Evolutionary conservation across 2,329 filamentous ascomycete genomes (phyloP), one percentile per base, ranked within the genome.

Genomic region (Diplodia intermedia): DNA sequence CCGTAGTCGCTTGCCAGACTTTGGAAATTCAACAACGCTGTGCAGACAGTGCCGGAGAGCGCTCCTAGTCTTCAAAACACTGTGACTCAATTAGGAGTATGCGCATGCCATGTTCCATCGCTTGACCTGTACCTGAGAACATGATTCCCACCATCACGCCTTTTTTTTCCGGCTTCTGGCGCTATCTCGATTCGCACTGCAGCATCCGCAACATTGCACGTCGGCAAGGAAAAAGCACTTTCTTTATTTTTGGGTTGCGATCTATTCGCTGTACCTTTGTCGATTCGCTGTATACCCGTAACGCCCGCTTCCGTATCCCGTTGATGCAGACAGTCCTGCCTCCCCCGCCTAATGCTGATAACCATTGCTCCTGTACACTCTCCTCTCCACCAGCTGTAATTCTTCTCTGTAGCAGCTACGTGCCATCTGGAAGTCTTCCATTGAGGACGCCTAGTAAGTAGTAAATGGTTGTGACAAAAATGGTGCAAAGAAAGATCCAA

Each of bases 231-330:
- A 49, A 63, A 63, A 38, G 57, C 57, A 61, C 31, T 38, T 26
- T 63, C 60, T 63, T 63, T 52, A 52, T 63, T 65, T 54, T 43
- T 54, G 14, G 57, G n/a, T 43, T 47, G 62, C 62, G 62, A 40
- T 65, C 62, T 65, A 65, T 65, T 50, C 62, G 62, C 62, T 55
- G 50, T 65, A 43, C 52, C 62, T 36, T 43, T 15, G 26, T 47
- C 43, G 62, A 33, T 20, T 36, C 62, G 29, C 61, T 65, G 15
- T 55, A 33, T 55, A 23, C 62, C 62, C 36, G 4, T 40, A 65
- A 65, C 62, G 52, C 62, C 62, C 62, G 62, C 62, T 65, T 54
- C 61, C 61, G 57, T 62, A 14, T 53, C 60, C 60, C 60, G 36
- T 33, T 52, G 60, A 63, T 63, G 60, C 47, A 52, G 31, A 63